Conservation (phyloP, 2,329 filamentous ascomycete genomes). For the Beauveria australis region DNA sequence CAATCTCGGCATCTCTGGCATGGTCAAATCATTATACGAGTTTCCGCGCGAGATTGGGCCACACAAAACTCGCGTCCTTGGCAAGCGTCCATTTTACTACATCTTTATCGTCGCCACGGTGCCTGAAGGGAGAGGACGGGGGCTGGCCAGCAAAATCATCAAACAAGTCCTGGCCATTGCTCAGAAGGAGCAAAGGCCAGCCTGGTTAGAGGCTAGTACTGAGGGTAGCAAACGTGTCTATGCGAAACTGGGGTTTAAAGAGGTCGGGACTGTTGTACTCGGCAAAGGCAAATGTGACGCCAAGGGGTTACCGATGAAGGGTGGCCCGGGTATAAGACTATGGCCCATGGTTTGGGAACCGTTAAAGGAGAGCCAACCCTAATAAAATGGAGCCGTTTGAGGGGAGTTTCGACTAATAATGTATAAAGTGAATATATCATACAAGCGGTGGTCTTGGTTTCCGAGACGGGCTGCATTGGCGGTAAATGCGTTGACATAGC, state of each 20-base stretch:
- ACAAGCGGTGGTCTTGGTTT: too few relatives aligned
- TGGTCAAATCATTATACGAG: not conserved
- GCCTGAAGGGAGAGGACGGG: not conserved
- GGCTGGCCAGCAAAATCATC: not conserved
- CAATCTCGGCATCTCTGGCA: not conserved
- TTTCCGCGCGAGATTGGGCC: not conserved
- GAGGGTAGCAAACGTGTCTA: not conserved
- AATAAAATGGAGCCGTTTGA: too few relatives aligned
- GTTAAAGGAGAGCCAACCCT: not conserved
- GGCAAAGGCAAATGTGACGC: not conserved
- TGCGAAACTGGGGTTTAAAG: not conserved
- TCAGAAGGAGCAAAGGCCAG: not conserved
- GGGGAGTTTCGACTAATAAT: too few relatives aligned
- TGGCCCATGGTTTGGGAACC: constrained; percentile 1
- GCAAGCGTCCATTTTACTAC: not conserved
- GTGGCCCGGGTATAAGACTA: not conserved
- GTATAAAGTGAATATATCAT: too few relatives aligned
- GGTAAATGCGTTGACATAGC: too few relatives aligned
- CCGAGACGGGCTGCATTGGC: too few relatives aligned
- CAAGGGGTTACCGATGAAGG: not conserved
- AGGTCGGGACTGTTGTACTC: not conserved
- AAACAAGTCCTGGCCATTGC: not conserved
- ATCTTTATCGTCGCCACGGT: not conserved
- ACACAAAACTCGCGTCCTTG: not conserved
- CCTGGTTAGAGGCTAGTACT: not conserved